Evolutionary conservation across 2,329 filamentous ascomycete species (phyloP).

Genomic region (Hypoxylon rubiginosum): DNA sequence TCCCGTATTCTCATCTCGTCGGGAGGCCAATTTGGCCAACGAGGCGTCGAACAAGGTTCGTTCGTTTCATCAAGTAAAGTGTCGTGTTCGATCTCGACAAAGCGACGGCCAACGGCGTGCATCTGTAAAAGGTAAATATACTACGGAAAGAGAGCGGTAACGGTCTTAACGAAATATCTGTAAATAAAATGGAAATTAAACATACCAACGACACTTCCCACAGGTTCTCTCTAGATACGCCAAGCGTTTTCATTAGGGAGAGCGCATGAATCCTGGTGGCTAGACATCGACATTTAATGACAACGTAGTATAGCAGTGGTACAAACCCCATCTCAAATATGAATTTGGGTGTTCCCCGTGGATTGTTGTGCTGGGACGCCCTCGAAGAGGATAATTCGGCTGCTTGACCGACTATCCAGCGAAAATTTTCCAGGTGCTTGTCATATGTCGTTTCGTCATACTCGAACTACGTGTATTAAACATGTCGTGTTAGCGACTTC

Average conservation of each 20-base stretch:
- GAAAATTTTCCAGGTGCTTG: constrained; percentile 48
- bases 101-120: constrained; percentile 50
- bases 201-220: constrained; percentile 50
- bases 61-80: constrained; percentile 46
- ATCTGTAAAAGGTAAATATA: constrained; percentile 40
- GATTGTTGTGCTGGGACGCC: constrained; percentile 40
- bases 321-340: constrained; percentile 58
- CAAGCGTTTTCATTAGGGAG: constrained; percentile 50
- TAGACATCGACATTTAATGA: constrained; percentile 57
- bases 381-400: neutral
- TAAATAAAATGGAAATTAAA: no score
- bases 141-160: no score
- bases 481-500: no score
- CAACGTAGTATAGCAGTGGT: constrained; percentile 55
- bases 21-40: constrained; percentile 44
- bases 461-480: no score
- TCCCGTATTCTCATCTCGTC: constrained; percentile 49
- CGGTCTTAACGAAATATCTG: no score
- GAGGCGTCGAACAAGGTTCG: constrained; percentile 24
- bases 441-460: constrained; percentile 55
- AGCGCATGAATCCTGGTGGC: constrained; percentile 53
- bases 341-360: constrained; percentile 46
- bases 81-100: constrained; percentile 58
- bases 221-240: constrained; percentile 53
- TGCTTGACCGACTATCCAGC: constrained; percentile 47